These are phyloP conservation scores for Russula brevipes DNA, from an alignment of 768 basidiomycete species.

Conservation along the genomic window DNA sequence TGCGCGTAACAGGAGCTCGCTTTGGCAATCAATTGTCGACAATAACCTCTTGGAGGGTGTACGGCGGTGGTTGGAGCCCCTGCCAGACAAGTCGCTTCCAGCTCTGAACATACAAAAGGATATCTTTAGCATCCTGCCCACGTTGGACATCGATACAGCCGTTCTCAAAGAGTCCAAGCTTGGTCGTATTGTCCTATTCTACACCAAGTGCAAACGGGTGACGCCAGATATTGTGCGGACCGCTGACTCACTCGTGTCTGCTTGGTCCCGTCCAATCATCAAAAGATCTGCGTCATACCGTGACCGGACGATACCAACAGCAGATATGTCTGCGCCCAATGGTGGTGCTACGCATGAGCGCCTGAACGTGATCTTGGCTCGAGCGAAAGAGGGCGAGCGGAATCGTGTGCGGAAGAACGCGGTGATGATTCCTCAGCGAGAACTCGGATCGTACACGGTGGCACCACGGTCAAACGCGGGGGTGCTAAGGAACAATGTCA, in stretches of 20 bases:
- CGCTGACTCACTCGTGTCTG: slow-evolving; percentile 77
- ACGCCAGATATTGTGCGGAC: slow-evolving; percentile 73
- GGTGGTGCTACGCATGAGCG: slow-evolving; percentile 43
- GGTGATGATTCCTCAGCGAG: slow-evolving; percentile 74
- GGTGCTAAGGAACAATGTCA: slow-evolving; percentile 44
- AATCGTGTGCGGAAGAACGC: slow-evolving; percentile 69
- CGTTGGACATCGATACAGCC: slow-evolving; percentile 88
- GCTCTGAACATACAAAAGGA: slow-evolving; percentile 94
- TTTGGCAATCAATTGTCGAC: slow-evolving; percentile 90
- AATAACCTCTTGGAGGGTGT: slow-evolving; percentile 92
- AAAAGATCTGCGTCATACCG: slow-evolving; percentile 81
- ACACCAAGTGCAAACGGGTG: slow-evolving; percentile 92
- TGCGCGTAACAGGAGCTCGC: slow-evolving; percentile 52
- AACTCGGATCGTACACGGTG: slow-evolving; percentile 72
- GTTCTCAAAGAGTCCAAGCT: slow-evolving; percentile 89
- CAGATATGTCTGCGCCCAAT: slow-evolving; percentile 38
- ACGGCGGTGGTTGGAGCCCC: slow-evolving; percentile 87
- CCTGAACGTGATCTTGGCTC: slow-evolving; percentile 63
- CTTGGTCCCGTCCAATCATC: slow-evolving; percentile 89
- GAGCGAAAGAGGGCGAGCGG: slow-evolving; percentile 64
- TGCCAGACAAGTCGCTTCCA: slow-evolving; percentile 87
- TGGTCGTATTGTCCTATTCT: slow-evolving; percentile 88
- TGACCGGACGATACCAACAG: slow-evolving; percentile 62
- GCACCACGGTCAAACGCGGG: slow-evolving; percentile 62
- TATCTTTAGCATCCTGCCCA: slow-evolving; percentile 75